A percentile compares a stretch with the other conserved stretches of the same genome.
These are phyloP conservation scores for Barnettozyma wickerhamii DNA, from an alignment of 805 yeast genomes.

Conservation along the genomic window DNA sequence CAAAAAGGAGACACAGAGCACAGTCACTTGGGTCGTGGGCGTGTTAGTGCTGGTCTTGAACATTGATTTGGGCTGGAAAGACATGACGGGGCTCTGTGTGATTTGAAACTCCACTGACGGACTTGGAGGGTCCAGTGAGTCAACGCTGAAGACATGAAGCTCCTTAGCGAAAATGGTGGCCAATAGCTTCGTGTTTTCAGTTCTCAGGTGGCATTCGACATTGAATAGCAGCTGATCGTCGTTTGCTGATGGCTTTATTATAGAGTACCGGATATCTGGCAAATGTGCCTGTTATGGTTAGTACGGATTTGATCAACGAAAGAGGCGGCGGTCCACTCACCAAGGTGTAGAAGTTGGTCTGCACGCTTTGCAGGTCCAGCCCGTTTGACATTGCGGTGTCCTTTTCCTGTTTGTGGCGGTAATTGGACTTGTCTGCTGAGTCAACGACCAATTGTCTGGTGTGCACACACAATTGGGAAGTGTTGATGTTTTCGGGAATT, in stretches of 20 bases:
- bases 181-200: conserved; percentile 30
- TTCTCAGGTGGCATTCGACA: conserved; percentile 35
- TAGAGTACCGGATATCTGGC: conserved; percentile 17
- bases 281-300: conserved; percentile 8
- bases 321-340: conserved; percentile 12
- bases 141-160: conserved; percentile 40
- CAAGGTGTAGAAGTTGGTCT: conserved; percentile 21
- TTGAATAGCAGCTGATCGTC: conserved; percentile 40
- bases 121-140: conserved; percentile 28
- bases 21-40: conserved; percentile 28
- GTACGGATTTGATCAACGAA: not conserved
- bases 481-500: too few species aligned
- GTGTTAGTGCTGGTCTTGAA: conserved; percentile 14
- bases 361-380: conserved; percentile 15
- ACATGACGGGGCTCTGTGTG: conserved; percentile 10
- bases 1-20: conserved; percentile 42
- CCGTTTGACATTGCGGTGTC: conserved; percentile 9
- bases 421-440: too few species aligned
- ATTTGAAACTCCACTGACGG: conserved; percentile 26
- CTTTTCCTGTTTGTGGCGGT: too few species aligned
- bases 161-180: conserved; percentile 38
- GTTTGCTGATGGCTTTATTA: conserved; percentile 10
- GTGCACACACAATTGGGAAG: too few species aligned
- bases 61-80: conserved; percentile 17
- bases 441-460: too few species aligned